These are phyloP conservation scores for Corynascus novoguineensis DNA, from an alignment of 495 filamentous ascomycete genomes.

Conservation along the genomic window DNA sequence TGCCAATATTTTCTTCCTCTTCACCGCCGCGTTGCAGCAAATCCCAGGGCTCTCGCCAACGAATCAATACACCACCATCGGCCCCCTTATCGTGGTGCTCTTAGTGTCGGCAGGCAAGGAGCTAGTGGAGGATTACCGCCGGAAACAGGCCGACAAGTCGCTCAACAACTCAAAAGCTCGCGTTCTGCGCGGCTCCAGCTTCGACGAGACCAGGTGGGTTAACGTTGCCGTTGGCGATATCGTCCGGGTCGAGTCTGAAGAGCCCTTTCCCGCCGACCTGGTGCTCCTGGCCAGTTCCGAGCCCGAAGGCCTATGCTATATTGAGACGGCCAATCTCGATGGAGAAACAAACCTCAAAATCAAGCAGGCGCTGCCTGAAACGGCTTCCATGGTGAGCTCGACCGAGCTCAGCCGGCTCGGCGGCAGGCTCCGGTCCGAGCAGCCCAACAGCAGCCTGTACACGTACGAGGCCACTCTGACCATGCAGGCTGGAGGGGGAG, in stretches of 20 bases:
- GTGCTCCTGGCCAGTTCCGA: slow-evolving; percentile 91
- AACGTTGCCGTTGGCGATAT: slow-evolving; percentile 93
- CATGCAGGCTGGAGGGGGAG: slow-evolving; percentile 85
- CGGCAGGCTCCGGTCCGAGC: slow-evolving; percentile 85
- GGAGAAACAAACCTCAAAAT: slow-evolving; percentile 99
- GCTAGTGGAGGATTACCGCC: slow-evolving; percentile 86
- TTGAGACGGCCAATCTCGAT: slow-evolving; percentile 97
- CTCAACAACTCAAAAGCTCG: slow-evolving; percentile 85
- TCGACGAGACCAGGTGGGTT: slow-evolving; percentile 86
- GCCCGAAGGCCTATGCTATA: slow-evolving; percentile 96
- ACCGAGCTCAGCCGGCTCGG: slow-evolving; percentile 80
- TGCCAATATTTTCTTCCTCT: slow-evolving; percentile 98
- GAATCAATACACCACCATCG: slow-evolving; percentile 93
- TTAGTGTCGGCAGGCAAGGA: slow-evolving; percentile 93
- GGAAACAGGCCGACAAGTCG: slow-evolving; percentile 78
- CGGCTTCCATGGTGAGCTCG: slow-evolving; percentile 77
- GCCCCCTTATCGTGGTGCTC: slow-evolving; percentile 81
- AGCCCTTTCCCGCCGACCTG: slow-evolving; percentile 93
- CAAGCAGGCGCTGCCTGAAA: slow-evolving; percentile 97
- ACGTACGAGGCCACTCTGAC: slow-evolving; percentile 97
- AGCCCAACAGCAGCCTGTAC: slow-evolving; percentile 97
- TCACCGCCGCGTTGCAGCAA: slow-evolving; percentile 92
- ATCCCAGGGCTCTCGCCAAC: slow-evolving; percentile 94
- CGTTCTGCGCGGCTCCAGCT: slow-evolving; percentile 76
- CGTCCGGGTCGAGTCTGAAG: slow-evolving; percentile 88